Percentiles rank a stretch among this genome's conserved stretches.
Conservation (phyloP, 2,329 filamentous ascomycete genomes). For the Nothopassalora personata region DNA sequence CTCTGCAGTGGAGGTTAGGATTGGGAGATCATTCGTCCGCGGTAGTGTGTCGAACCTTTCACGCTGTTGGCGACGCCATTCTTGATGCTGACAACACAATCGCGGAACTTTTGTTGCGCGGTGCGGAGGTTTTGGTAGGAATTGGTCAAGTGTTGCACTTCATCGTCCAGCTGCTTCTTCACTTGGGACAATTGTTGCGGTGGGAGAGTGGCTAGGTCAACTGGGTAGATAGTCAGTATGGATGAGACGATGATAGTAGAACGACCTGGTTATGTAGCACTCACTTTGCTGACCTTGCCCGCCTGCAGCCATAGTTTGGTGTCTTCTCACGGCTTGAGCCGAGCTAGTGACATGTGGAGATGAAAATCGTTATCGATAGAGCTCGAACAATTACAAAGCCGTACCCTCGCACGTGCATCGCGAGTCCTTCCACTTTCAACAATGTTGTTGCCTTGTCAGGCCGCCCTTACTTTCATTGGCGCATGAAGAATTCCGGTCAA, state of each 20-base stretch:
- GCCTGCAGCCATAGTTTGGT: conserved; percentile 2
- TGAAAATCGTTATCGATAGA: background rate
- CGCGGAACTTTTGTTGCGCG: conserved; percentile 85
- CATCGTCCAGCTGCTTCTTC: conserved; percentile 93
- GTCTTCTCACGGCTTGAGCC: background rate
- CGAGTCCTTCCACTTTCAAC: background rate
- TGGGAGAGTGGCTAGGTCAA: conserved; percentile 72
- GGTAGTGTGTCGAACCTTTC: conserved; percentile 24
- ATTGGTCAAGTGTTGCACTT: conserved; percentile 86
- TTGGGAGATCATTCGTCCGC: background rate
- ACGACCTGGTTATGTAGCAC: background rate
- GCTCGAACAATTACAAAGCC: background rate
- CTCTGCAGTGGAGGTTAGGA: conserved; percentile 33
- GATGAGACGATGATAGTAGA: background rate
- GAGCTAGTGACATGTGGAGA: background rate
- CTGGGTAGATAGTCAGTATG: conserved; percentile 30
- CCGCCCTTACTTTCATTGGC: background rate
- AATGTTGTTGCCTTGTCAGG: background rate
- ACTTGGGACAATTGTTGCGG: conserved; percentile 81
- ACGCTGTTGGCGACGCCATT: conserved; percentile 35
- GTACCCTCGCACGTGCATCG: too few species aligned
- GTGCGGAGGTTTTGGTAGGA: conserved; percentile 87
- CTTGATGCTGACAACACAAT: conserved; percentile 76
- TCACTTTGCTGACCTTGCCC: conserved; percentile 12
- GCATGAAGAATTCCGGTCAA: background rate